Base-by-base conservation (phyloP, 495 filamentous ascomycete species). In the Tetracladium setigerum region DNA sequence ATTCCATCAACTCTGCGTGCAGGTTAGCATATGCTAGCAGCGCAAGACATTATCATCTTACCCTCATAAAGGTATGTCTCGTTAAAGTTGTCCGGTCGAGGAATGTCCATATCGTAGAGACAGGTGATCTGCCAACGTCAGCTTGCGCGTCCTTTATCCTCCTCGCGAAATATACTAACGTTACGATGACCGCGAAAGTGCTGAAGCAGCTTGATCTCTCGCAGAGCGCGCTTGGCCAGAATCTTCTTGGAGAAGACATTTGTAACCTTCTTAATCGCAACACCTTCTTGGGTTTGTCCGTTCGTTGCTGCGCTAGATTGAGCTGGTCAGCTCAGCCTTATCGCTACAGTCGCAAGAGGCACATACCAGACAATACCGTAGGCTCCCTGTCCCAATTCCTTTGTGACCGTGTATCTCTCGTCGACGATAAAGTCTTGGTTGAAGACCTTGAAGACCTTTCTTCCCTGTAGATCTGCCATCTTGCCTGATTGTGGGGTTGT, bases 201-300 rank as follows among this genome's bases (percentile, higher is more conserved):
- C 71, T 96, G 94, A 49, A 98, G 76, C 49, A 98, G 79, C 77
- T 98, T 98, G 67, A 98, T 96, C 70, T 98, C 92, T 65, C 94
- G 80, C 71, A 98, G 67, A 44, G 94, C 92, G 55, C 92, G 86
- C 77, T 98, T 98, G 50, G 92, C 92, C 49, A 98, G 73, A 55
- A 98, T 98, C 81, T 97, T 97, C 73, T 98, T 98, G 79, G 89
- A 95, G 75, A 98, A 97, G 50, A 98, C 94, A 84, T 98, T 98
- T 68, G 92, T 98, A 60, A 98, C 87, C 66, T 98, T 98, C 73
- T 98, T 98, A 70, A 98, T 88, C 49, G 92, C 92, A 45, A 98
- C 90, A n/a, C 92, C 92, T 62, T 98, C 92, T 58, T 82, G 82
- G 12, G 87, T 95, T 63, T 85, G 78, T 58, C 77, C 81, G 71